Base-by-base conservation (phyloP, 805 yeast species). In the Scheffersomyces ergatensis region DNA sequence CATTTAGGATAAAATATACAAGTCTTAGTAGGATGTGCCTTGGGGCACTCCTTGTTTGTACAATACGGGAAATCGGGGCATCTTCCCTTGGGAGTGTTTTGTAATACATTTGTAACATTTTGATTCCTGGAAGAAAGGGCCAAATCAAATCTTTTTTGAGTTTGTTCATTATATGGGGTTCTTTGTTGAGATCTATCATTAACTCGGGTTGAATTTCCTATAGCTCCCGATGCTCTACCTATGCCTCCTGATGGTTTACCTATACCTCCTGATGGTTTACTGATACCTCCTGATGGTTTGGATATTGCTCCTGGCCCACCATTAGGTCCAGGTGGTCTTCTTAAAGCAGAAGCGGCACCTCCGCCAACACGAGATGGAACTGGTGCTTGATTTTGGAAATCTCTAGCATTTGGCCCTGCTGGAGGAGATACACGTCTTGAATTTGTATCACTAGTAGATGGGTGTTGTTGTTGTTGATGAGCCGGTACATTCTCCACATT, bases 1-100 rank as follows among this genome's bases (percentile, higher is more conserved):
- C 96, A 89, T 51, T 82, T 77, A 42, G 93, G 93, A 58, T 73
- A 87, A 5, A 79, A 78, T 62, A 75, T 78, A 61, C 97, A 89
- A 5, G 71, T 70, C 52, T 77, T 85, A 1, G 88, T 79, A 17
- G 96, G 96, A 63, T 89, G 97, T 3, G 89, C 79, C 56, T 77
- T 82, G 32, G 73, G 75, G 62, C 97, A 89, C 38, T 78, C 79
- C 57, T 72, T 80, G 39, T 78, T 76, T 12, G 76, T 72, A 63
- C 93, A 85, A 57, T 82, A 77, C 34, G 95, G 95, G 57, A 82
- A 84, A 34, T 79, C 72, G 27, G 67, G 70, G 58, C 95, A 85
- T 56, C 93, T 78, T 19, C 83, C 83, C 53, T 70, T 73, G 55
- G 80, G 74, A 50, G 76, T 69, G 15, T 29, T 29, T 5, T 8